phyloP scores from a whole-genome alignment of 2,329 filamentous ascomycete species.

The Diatrype stigma region DNA sequence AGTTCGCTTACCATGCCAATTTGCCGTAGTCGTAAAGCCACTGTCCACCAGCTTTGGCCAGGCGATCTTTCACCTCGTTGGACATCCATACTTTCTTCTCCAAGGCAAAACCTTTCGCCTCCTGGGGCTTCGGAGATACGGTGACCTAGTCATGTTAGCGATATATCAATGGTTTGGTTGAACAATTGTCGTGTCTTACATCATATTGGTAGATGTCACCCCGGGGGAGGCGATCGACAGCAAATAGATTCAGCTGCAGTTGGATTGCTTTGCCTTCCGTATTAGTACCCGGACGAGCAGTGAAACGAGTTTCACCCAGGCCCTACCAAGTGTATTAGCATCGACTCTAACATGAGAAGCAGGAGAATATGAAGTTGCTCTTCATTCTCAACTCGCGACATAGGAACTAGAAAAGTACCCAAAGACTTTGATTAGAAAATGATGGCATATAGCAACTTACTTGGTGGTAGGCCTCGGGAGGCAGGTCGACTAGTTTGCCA shows the following conservation, averaged over 20 bases:
- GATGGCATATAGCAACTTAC: constrained; percentile 24
- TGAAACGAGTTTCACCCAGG: constrained; percentile 27
- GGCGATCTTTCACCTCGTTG: constrained; percentile 48
- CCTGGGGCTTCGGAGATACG: constrained; percentile 58
- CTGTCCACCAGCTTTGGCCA: constrained; percentile 42
- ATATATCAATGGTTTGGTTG: background rate
- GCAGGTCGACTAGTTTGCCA: constrained; percentile 52
- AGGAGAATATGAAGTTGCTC: background rate
- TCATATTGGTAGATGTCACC: constrained; percentile 78
- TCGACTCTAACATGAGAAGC: background rate
- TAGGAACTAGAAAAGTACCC: background rate
- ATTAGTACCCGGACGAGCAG: constrained; percentile 53
- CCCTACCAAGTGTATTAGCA: constrained; percentile 19
- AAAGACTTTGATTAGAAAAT: no score
- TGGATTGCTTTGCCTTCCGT: constrained; percentile 48
- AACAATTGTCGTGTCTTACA: constrained; percentile 45
- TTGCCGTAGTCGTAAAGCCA: constrained; percentile 82
- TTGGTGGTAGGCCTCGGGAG: constrained; percentile 50
- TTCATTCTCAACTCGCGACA: background rate
- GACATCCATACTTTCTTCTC: constrained; percentile 77
- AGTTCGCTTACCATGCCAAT: constrained; percentile 68
- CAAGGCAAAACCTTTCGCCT: constrained; percentile 53
- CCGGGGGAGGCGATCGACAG: constrained; percentile 56
- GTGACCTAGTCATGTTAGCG: constrained; percentile 50
- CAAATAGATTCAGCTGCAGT: constrained; percentile 70